Conservation (phyloP, 176 grass and related monocot genomes). For the Aegilops longissima region DNA sequence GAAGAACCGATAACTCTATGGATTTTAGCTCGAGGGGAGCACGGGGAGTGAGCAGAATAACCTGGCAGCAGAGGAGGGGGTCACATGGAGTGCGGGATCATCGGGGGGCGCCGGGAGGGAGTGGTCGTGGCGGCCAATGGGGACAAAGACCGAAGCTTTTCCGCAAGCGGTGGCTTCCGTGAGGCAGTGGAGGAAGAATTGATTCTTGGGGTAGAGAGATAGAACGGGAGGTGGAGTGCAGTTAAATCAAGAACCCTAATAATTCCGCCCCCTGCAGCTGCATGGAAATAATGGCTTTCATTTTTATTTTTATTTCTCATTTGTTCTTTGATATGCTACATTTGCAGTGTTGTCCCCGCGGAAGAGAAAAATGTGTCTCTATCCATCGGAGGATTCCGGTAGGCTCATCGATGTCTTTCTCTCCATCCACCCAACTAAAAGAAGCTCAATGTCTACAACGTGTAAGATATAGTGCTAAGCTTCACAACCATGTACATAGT, state of each 20-base stretch:
- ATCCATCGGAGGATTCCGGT: too few species aligned
- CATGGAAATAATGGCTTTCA: too few species aligned
- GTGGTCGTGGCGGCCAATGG: neutral
- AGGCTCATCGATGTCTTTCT: too few species aligned
- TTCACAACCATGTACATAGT: too few species aligned
- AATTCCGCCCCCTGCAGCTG: neutral
- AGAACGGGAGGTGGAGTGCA: neutral
- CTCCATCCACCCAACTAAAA: too few species aligned
- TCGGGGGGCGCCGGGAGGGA: neutral
- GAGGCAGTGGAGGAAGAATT: constrained; percentile 33
- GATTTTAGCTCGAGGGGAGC: neutral
- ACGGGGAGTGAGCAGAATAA: neutral
- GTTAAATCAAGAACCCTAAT: constrained; percentile 32
- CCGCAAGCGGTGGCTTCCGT: neutral
- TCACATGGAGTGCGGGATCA: neutral
- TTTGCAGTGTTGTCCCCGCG: too few species aligned
- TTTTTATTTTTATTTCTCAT: too few species aligned
- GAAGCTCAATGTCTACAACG: too few species aligned
- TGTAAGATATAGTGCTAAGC: too few species aligned
- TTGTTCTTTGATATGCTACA: too few species aligned
- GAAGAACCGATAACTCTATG: too few species aligned
- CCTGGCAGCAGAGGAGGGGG: neutral
- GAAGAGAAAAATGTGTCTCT: too few species aligned
- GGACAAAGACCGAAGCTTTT: constrained; percentile 20
- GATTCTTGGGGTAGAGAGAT: neutral